phyloP scores from a whole-genome alignment of 148 eudicot species.

The Chenopodium quinoa region DNA sequence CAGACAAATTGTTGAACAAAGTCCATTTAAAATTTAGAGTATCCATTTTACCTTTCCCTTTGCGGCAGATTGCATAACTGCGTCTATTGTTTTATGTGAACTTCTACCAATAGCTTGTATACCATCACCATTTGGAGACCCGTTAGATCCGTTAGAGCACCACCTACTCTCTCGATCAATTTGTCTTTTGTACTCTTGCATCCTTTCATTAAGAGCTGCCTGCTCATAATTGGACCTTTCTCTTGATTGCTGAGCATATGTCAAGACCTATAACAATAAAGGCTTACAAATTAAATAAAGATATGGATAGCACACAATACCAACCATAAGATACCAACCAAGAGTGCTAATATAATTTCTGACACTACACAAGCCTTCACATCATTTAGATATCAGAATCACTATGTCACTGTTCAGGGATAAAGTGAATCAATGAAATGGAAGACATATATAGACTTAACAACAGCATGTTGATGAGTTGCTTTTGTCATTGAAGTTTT shows the following conservation, averaged over 20 bases:
- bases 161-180: conserved; percentile 89
- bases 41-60: conserved; percentile 71
- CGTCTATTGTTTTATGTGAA: conserved; percentile 94
- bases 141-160: conserved; percentile 84
- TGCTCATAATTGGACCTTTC: conserved; percentile 94
- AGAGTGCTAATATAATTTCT: background rate
- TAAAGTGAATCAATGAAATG: background rate
- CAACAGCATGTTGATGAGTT: background rate
- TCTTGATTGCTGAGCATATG: conserved; percentile 92
- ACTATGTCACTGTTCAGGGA: background rate
- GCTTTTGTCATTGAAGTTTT: background rate
- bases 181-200: conserved; percentile 95
- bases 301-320: background rate
- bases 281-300: background rate
- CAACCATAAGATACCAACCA: background rate
- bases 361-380: background rate
- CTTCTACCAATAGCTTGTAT: conserved; percentile 95
- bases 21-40: background rate
- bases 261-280: conserved; percentile 60
- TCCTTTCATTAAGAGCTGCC: conserved; percentile 88
- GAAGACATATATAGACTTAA: background rate
- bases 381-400: background rate
- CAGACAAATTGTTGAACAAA: background rate
- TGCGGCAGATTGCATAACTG: conserved; percentile 95
- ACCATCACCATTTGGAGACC: conserved; percentile 93